Evolutionary conservation across 179 eudicot genomes (phyloP).

Genomic region (Patellifolia procumbens): DNA sequence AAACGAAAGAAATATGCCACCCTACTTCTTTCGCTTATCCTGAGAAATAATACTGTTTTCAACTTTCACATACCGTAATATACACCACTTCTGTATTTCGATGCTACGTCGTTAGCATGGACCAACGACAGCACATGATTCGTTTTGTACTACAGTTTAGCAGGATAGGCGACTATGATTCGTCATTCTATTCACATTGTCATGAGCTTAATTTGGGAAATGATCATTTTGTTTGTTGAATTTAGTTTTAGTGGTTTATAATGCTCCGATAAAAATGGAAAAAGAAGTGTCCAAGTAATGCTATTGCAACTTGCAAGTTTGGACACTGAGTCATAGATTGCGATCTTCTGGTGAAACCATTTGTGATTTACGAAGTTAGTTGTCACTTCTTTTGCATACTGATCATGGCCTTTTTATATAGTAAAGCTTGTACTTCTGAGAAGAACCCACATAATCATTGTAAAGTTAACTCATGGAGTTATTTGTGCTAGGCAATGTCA

Average conservation of each 20-base stretch:
- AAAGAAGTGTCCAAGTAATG: conserved; percentile 4
- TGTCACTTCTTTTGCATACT: not conserved
- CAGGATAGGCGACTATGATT: not conserved
- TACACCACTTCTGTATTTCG: not conserved
- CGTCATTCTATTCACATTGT: not conserved
- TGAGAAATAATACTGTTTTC: not conserved
- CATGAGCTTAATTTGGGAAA: not conserved
- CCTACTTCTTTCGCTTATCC: not conserved
- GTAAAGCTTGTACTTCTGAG: conserved; percentile 2
- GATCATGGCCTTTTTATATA: not conserved
- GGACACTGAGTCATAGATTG: conserved; percentile 11
- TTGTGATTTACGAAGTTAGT: not conserved
- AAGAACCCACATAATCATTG: conserved; percentile 24
- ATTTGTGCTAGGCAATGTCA: not conserved
- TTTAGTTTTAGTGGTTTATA: not conserved
- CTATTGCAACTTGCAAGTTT: conserved; percentile 14
- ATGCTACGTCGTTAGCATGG: not conserved
- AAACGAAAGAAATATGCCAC: not conserved
- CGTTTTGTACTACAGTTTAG: not conserved
- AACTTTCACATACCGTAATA: not conserved
- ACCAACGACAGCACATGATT: not conserved
- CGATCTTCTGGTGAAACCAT: not conserved
- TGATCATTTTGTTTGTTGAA: not conserved
- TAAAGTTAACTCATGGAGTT: conserved; percentile 10
- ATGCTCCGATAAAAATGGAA: not conserved